Conservation (phyloP, 2,329 filamentous ascomycete species). For the Colletotrichum sublineola region DNA sequence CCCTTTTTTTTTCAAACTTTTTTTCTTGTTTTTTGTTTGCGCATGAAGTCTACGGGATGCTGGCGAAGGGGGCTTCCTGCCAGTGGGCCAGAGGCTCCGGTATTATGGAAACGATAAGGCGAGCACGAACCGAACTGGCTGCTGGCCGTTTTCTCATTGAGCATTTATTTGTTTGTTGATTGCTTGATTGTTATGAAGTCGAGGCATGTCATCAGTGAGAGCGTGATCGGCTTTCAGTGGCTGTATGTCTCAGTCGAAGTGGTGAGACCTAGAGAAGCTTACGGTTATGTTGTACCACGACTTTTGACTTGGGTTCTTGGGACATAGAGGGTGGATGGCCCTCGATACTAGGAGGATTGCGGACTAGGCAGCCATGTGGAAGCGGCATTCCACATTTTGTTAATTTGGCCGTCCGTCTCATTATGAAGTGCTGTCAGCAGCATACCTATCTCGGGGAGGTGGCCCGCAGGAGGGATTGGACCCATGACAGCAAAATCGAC, state of each 20-base stretch:
- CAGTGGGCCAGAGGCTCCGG: constrained; percentile 1
- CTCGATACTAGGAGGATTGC: neutral
- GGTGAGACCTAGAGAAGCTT: constrained; percentile 1
- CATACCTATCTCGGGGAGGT: neutral
- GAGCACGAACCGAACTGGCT: neutral
- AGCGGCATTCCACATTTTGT: neutral
- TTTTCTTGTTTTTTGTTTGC: neutral
- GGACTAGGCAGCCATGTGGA: neutral
- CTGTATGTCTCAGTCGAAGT: constrained; percentile 10
- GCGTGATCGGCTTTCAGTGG: neutral
- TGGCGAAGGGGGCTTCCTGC: neutral
- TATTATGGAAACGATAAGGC: neutral
- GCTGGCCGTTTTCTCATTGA: constrained; percentile 11
- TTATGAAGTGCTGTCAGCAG: neutral
- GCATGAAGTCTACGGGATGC: neutral
- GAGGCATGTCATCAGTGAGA: neutral
- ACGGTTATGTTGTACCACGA: neutral
- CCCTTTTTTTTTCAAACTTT: no score
- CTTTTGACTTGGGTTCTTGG: constrained; percentile 3
- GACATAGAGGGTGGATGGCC: neutral
- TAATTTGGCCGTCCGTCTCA: neutral
- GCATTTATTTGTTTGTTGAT: neutral
- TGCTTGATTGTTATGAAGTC: neutral
- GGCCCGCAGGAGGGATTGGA: neutral
- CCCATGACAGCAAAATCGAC: neutral